Evolutionary conservation across 2,329 filamentous ascomycete species (phyloP), one percentile per base, ranked within the genome.

Genomic region (Epichloe bromicola): DNA sequence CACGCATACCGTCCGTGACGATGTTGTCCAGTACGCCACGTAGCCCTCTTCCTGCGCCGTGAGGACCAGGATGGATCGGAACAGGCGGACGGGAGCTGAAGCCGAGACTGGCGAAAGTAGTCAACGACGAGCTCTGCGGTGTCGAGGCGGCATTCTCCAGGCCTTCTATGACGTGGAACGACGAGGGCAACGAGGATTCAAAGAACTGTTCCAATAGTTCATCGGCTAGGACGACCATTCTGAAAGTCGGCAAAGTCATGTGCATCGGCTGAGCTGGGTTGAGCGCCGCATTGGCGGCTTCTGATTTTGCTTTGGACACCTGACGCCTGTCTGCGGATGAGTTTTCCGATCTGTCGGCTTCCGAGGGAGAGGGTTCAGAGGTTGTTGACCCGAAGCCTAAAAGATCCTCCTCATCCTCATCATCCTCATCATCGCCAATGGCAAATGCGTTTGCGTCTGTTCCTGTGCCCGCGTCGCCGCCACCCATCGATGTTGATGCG

Each of bases 131-230:
- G 1, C 67, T 61, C 1, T 65, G 58, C 1, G 63, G 58, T 12
- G 64, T 57, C 4, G 61, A 54, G 5, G 64, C 56, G 4, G 65
- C 50, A 44, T 52, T 65, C 8, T 66, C 63, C 2, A 79, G 61
- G 30, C 76, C 76, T 12, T 94, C 86, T 23, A 87, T 83, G 45
- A 96, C 82, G 61, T 87, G 88, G 78, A 98, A 94, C 1, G 89
- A 95, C 48, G 86, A 82, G 0, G 91, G 88, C 70, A 97, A 96
- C 40, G 89, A 94, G 1, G 88, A 87, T 69, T 98, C 93, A 65
- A 98, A 98, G 70, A 98, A 98, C 59, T 94, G 87, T 62, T 98
- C 91, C 5, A 98, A 79, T 1, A 94, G 78, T 66, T 98, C 93
- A 62, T 98, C 93, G 42, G 93, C 93, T 7, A 98, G 80, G 10